Evolutionary conservation across 345 rosid species (phyloP), one percentile per base, ranked within the genome.

Genomic region (Cardiospermum halicacabum): DNA sequence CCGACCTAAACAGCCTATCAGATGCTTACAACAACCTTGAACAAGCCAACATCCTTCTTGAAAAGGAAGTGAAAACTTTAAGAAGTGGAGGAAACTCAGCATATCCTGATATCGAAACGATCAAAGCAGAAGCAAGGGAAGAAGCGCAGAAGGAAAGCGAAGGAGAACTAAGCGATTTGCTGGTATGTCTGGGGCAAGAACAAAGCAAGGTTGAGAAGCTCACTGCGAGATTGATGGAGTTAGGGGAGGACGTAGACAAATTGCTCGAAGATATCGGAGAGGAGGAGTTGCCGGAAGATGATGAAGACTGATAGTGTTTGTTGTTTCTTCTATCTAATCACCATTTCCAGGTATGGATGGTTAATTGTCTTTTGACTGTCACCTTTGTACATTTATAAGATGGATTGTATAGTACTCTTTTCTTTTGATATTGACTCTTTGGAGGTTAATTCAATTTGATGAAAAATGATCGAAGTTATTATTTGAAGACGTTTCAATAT

Each of bases 121-220:
- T 87, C 9, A 91, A 81, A 62, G 96, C 80, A 12, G 96, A 85
- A 69, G 97, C 93, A 3, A 82, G 90, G 80, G 97, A 91, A 65
- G 99, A 94, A 80, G 96, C 97, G 12, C 90, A 77, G 85, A 90
- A 85, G 75, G 99, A 94, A 78, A 90, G 94, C 16, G 99, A 95
- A 74, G 93, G 75, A 8, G 99, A 95, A 67, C 76, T 95, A 72
- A 95, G 81, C 13, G 99, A 95, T 77, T 79, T 95, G 82, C 83
- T 95, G 3, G 99, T 95, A 11, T 95, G 99, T 78, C 89, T 95
- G 0, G 99, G 99, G 0, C 97, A 95, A 75, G 99, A 95, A 50
- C 97, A 91, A 80, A 95, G 96, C 74, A 87, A 79, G 80, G 99
- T 89, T 66, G 99, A 91, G 69, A 91, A 78, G 69, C 81, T 94